phyloP scores from a whole-genome alignment of 176 grass and related monocot species.

The Elaeis guineensis region DNA sequence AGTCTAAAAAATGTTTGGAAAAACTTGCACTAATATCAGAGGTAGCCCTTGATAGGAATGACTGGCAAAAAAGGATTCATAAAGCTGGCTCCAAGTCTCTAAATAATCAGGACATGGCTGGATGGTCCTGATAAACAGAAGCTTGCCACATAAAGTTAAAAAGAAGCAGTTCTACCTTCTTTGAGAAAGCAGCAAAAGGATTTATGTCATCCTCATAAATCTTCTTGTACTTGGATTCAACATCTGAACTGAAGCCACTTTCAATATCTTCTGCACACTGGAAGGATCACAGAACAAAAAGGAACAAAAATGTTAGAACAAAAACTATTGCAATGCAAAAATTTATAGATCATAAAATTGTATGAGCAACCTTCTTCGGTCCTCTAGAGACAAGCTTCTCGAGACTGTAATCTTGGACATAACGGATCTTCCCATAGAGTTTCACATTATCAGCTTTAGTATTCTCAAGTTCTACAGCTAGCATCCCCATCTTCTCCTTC shows the following conservation, averaged over 20 bases:
- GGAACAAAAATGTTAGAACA: conserved; percentile 22
- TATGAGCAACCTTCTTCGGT: conserved; percentile 75
- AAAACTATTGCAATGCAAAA: conserved; percentile 2
- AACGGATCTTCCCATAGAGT: conserved; percentile 93
- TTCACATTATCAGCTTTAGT: conserved; percentile 97
- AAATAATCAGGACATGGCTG: too few species aligned
- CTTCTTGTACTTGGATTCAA: conserved; percentile 97
- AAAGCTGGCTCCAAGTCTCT: too few species aligned
- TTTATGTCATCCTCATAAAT: conserved; percentile 99
- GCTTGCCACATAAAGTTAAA: not conserved
- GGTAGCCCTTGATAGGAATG: too few species aligned
- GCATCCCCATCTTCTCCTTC: conserved; percentile 86
- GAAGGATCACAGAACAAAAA: conserved; percentile 13
- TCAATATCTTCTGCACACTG: conserved; percentile 98
- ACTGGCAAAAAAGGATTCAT: too few species aligned
- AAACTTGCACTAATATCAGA: too few species aligned
- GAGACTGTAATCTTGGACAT: conserved; percentile 91
- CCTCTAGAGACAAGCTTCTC: conserved; percentile 97
- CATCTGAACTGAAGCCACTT: conserved; percentile 88
- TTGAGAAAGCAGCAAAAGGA: conserved; percentile 99
- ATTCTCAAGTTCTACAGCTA: conserved; percentile 88
- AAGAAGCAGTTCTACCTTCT: conserved; percentile 49
- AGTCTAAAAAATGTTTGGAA: too few species aligned
- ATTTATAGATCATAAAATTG: conserved; percentile 1
- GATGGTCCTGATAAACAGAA: too few species aligned